Base-by-base conservation (phyloP, 495 filamentous ascomycete genomes). In the Corynascus novoguineensis region DNA sequence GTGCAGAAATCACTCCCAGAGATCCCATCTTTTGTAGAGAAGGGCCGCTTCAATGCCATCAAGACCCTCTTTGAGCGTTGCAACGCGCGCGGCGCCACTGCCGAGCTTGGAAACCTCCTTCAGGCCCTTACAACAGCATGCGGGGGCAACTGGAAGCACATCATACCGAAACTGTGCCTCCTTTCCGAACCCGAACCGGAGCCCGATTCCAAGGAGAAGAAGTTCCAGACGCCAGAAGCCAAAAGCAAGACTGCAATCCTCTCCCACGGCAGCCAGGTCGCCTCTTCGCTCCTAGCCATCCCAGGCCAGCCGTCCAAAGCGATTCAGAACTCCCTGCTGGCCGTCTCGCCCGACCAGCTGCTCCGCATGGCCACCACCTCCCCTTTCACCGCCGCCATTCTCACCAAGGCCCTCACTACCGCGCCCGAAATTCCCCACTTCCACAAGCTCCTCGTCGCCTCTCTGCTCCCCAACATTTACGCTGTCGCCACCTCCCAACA, bases 11-110 rank as follows among this genome's bases (percentile, higher is more conserved):
- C 92, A 27, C 66, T 84, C 11, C 86, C 90, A 8, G 80, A 87
- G 47, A 77, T 96, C 25, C 71, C 79, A 1, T 77, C 76, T 27
- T 77, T 97, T 21, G 75, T 96, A 34, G 80, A 89, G 48, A 80
- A 86, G 44, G 84, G 83, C 15, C 81, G 91, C 38, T 86, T 88
- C 53, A 82, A 85, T 53, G 84, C 96, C 12, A 78, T 96, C 53
- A 88, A 86, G 64, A 80, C 83, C 4, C 65, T 97, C 32, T 85
- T 97, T 55, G 90, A 97, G 69, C 81, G 90, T 56, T 95, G 89
- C 66, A 69, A 80, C 15, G 78, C 83, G n/a, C 82, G 90, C 7
- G 60, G 70, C 38, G 71, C 65, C 17, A 78, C 69, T 14, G 71
- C 85, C 11, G 78, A 89, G 61, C 81, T 83, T 1, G 70, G 76